Evolutionary conservation across 345 rosid genomes (phyloP).

Genomic region (Abelmoschus esculentus): DNA sequence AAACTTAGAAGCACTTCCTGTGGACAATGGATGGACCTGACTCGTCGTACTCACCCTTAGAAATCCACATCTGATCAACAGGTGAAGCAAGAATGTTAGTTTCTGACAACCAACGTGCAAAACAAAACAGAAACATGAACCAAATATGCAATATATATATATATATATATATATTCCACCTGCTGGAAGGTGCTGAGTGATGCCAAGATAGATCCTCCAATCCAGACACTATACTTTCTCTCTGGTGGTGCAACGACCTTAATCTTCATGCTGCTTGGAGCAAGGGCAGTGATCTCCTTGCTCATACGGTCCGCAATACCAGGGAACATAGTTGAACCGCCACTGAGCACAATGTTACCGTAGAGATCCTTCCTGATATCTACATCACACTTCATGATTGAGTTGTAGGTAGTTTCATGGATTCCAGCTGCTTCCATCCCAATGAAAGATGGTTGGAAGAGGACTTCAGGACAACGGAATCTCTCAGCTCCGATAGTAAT

Average conservation of each 20-base stretch:
- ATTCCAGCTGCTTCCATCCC: conserved; percentile 72
- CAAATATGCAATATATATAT: neutral
- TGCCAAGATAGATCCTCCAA: conserved; percentile 73
- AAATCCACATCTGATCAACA: conserved; percentile 51
- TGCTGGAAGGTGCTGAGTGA: conserved; percentile 76
- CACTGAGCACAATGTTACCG: conserved; percentile 35
- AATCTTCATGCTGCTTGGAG: conserved; percentile 23
- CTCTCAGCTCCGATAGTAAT: conserved; percentile 65
- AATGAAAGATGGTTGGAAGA: conserved; percentile 60
- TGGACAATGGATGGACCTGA: conserved; percentile 35
- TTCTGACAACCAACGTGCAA: neutral
- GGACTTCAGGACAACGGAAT: conserved; percentile 59
- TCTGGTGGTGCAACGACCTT: conserved; percentile 21
- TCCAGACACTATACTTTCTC: conserved; percentile 52
- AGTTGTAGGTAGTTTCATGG: conserved; percentile 63
- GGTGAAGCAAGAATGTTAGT: neutral
- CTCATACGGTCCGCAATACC: conserved; percentile 75
- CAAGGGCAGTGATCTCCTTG: conserved; percentile 58
- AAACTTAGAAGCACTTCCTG: conserved; percentile 50
- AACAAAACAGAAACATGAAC: neutral
- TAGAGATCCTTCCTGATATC: conserved; percentile 42
- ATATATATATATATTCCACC: conserved; percentile 16
- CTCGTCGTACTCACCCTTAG: conserved; percentile 35
- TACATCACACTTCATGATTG: conserved; percentile 55
- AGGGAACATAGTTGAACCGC: conserved; percentile 69